A percentile compares a stretch with the other conserved stretches of the same genome.
These are phyloP conservation scores for Auricularia heimuer DNA, from an alignment of 768 basidiomycete genomes.

Conservation along the genomic window DNA sequence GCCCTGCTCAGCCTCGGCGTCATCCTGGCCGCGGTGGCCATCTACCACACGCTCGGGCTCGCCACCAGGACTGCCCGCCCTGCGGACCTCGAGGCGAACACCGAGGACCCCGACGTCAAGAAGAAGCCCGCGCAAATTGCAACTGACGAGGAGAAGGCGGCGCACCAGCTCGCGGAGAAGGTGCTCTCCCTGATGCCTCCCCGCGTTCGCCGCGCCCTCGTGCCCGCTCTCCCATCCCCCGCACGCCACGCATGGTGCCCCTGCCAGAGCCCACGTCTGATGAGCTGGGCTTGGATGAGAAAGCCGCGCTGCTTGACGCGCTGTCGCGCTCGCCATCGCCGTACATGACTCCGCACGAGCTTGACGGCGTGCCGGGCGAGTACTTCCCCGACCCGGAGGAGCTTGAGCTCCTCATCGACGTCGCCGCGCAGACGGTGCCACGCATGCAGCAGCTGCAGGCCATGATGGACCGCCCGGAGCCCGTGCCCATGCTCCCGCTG, in stretches of 20 bases:
- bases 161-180: background rate
- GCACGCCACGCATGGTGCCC: background rate
- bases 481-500: background rate
- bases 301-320: background rate
- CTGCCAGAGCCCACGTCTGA: background rate
- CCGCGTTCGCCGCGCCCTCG: background rate
- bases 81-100: background rate
- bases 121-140: background rate
- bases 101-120: background rate
- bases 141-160: background rate
- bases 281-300: background rate
- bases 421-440: background rate
- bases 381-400: background rate
- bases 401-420: background rate
- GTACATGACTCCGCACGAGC: background rate
- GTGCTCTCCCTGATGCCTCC: background rate
- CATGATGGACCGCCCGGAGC: background rate
- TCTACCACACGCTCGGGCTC: background rate
- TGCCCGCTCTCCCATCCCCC: background rate
- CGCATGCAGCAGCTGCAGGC: background rate
- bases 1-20: background rate
- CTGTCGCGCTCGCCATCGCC: background rate
- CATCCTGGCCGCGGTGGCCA: background rate
- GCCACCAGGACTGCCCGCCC: background rate
- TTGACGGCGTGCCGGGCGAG: background rate